Evolutionary conservation across 345 rosid species (phyloP).

Genomic region (Camelina hispida): DNA sequence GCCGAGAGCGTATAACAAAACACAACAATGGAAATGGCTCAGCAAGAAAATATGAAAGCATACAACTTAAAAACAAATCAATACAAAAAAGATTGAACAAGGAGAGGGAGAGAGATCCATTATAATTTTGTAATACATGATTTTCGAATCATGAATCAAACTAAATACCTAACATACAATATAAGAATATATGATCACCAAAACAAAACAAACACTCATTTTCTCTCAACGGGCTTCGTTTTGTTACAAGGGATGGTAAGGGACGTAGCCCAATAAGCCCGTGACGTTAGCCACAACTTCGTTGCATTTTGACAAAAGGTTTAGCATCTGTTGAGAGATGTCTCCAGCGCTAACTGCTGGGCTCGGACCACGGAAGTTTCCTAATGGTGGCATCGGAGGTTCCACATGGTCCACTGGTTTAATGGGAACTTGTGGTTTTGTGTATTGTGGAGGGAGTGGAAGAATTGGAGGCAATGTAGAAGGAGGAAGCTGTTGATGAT

Average conservation of each 20-base stretch:
- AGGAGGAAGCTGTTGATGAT: slow-evolving; percentile 49
- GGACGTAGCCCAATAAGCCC: slow-evolving; percentile 86
- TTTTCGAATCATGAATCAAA: slow-evolving; percentile 2
- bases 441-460: slow-evolving; percentile 56
- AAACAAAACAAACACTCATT: slow-evolving; percentile 28
- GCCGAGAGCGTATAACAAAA: not conserved
- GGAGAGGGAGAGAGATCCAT: slow-evolving; percentile 4
- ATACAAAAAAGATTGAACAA: not conserved
- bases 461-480: slow-evolving; percentile 59
- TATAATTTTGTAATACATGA: slow-evolving; percentile 28
- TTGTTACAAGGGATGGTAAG: slow-evolving; percentile 88
- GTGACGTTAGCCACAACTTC: slow-evolving; percentile 82
- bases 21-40: not conserved
- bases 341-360: slow-evolving; percentile 50
- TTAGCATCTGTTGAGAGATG: slow-evolving; percentile 95
- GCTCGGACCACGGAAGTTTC: slow-evolving; percentile 35
- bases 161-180: slow-evolving; percentile 30
- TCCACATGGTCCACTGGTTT: slow-evolving; percentile 43
- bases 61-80: not conserved
- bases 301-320: slow-evolving; percentile 88
- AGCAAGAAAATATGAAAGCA: not conserved
- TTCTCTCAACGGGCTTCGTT: slow-evolving; percentile 39
- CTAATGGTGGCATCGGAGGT: slow-evolving; percentile 23
- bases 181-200: slow-evolving; percentile 24
- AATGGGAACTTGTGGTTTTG: slow-evolving; percentile 43